These are phyloP conservation scores for Chaetomium sp. DNA, from an alignment of 2,329 filamentous ascomycete genomes.

Conservation along the genomic window DNA sequence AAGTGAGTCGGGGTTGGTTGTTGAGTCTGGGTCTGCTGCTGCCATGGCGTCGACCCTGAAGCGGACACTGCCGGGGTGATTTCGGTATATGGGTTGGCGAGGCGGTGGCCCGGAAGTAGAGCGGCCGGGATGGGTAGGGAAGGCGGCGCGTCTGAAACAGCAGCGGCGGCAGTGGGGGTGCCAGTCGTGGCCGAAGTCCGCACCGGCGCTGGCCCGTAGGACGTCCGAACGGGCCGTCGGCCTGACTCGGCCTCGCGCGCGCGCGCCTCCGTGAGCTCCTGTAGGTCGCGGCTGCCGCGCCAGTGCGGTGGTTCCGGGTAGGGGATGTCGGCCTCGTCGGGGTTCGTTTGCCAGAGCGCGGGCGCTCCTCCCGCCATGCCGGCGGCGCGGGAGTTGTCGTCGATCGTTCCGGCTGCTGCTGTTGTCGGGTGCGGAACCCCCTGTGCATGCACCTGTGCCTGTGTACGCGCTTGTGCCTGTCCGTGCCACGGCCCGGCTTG, in stretches of 20 bases:
- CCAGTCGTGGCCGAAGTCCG: no score
- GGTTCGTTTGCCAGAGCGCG: conserved; percentile 16
- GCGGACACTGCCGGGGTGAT: neutral
- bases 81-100: neutral
- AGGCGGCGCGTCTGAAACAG: neutral
- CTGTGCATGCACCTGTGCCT: neutral
- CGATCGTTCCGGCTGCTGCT: neutral
- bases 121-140: neutral
- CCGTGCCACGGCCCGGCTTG: conserved; percentile 8
- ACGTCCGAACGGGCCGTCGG: conserved; percentile 18
- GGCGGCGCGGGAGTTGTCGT: neutral
- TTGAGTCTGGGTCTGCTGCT: conserved; percentile 1
- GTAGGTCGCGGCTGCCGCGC: conserved; percentile 28
- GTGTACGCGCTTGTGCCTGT: neutral
- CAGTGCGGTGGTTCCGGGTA: conserved; percentile 21
- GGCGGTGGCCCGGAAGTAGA: neutral
- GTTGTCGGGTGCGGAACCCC: neutral
- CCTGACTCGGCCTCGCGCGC: conserved; percentile 23
- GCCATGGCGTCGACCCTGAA: neutral
- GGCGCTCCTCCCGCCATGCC: neutral
- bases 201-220: conserved; percentile 27
- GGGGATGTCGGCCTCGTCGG: conserved; percentile 22
- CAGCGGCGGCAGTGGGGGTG: neutral
- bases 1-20: neutral
- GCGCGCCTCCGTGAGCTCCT: conserved; percentile 31